A percentile compares a stretch with the other conserved stretches of the same genome.
These are phyloP conservation scores for Mimosa pudica DNA, from an alignment of 306 rosid genomes.

Conservation along the genomic window DNA sequence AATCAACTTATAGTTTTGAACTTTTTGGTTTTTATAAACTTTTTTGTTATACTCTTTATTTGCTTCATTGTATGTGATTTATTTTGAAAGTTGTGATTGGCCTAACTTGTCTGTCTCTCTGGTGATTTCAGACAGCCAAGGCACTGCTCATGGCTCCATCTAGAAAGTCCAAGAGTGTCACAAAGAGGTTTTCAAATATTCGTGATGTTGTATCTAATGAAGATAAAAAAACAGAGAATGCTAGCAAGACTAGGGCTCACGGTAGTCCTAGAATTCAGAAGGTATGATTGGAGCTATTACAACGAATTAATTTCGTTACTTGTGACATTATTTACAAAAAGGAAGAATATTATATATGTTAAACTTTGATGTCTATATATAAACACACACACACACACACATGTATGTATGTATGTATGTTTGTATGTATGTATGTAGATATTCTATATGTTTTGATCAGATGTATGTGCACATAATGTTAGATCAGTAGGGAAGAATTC, in stretches of 20 bases:
- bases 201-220: constrained; percentile 63
- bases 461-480: background rate
- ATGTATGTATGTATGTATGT: background rate
- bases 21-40: too few species aligned
- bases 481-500: background rate
- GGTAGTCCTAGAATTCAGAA: constrained; percentile 57
- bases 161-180: constrained; percentile 74
- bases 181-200: constrained; percentile 60
- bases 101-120: constrained; percentile 34
- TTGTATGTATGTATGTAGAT: too few species aligned
- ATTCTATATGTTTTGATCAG: too few species aligned
- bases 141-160: constrained; percentile 75
- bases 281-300: constrained; percentile 38
- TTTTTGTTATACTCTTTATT: too few species aligned
- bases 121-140: constrained; percentile 48
- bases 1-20: too few species aligned
- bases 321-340: background rate
- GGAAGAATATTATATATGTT: background rate
- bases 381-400: background rate
- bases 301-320: background rate
- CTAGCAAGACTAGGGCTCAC: constrained; percentile 60
- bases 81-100: constrained; percentile 16
- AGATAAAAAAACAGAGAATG: constrained; percentile 59
- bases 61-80: too few species aligned
- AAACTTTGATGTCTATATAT: background rate